These are phyloP conservation scores for Amanita brunnescens DNA, from an alignment of 768 basidiomycete genomes.

Conservation along the genomic window DNA sequence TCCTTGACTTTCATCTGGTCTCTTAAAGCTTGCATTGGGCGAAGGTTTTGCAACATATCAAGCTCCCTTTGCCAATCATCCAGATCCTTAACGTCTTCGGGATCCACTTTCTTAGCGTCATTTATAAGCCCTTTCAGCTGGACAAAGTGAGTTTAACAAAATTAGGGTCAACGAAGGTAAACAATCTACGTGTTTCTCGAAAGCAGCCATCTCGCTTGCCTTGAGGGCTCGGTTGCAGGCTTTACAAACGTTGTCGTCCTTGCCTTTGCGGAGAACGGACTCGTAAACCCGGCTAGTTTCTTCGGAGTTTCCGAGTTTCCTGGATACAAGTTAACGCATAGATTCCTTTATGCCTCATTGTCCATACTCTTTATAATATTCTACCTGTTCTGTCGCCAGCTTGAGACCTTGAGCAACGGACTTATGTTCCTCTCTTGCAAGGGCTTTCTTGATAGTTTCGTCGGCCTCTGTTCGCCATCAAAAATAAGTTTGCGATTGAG, in stretches of 20 bases:
- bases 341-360: background rate
- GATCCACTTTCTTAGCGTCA: constrained; percentile 25
- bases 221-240: constrained; percentile 69
- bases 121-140: constrained; percentile 59
- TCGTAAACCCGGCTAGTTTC: constrained; percentile 40
- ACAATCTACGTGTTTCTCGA: constrained; percentile 18
- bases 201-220: constrained; percentile 27
- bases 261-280: constrained; percentile 45
- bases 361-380: constrained; percentile 35
- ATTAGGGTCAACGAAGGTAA: background rate
- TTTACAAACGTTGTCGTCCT: constrained; percentile 58
- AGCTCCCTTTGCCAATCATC: constrained; percentile 54
- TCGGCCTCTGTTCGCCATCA: constrained; percentile 35
- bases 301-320: constrained; percentile 19
- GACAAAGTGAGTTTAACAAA: background rate
- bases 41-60: constrained; percentile 44
- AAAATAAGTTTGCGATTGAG: background rate
- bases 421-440: constrained; percentile 18
- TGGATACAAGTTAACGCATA: constrained; percentile 10
- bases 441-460: constrained; percentile 25
- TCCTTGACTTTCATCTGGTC: constrained; percentile 50
- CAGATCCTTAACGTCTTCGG: constrained; percentile 42
- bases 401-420: constrained; percentile 41
- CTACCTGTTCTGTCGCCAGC: constrained; percentile 35
- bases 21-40: constrained; percentile 45